Evolutionary conservation across 2,329 filamentous ascomycete genomes (phyloP), one percentile per base, ranked within the genome.

Genomic region (Alternaria alternata): DNA sequence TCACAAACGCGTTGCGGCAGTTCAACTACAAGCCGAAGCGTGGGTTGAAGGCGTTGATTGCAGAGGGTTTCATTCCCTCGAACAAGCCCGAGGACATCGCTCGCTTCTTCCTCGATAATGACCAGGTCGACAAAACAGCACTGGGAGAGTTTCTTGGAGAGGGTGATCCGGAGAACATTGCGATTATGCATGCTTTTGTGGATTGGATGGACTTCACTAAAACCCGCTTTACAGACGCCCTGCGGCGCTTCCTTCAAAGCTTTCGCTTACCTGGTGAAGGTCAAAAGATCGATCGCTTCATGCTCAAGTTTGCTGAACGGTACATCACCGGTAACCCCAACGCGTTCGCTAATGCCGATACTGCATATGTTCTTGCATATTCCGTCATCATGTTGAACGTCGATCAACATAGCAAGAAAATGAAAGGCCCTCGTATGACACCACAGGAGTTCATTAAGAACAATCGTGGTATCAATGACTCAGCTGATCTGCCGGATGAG

Each of bases 21-120:
- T 99, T 99, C 85, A 99, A 99, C 77, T 97, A 94, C 83, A 99
- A 99, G 78, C 93, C 96, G 0, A 99, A 99, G 79, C 88, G 91
- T 60, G 96, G 95, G 6, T 87, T 99, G 74, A 97, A 97, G 75
- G 81, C 91, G 16, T 81, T 99, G 18, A 75, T 98, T 12, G 86
- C 91, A 26, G 91, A 96, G 64, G 92, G 93, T 0, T 97, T 99
- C 76, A 97, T 99, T 60, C 81, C 86, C 1, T 94, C 91, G 56
- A 87, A 94, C 54, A 86, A 84, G 7, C 90, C 95, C 0, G 84
- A 90, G 59, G 93, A 97, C 66, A 92, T 99, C 71, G 95, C 94
- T 16, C 84, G 80, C 18, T 99, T 99, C 75, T 81, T 99, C 20
- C 77, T 94, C 8, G 86, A 84, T 32, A 94, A 95, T 70, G 93